phyloP scores from a whole-genome alignment of 345 rosid species.

The Populus simonii region DNA sequence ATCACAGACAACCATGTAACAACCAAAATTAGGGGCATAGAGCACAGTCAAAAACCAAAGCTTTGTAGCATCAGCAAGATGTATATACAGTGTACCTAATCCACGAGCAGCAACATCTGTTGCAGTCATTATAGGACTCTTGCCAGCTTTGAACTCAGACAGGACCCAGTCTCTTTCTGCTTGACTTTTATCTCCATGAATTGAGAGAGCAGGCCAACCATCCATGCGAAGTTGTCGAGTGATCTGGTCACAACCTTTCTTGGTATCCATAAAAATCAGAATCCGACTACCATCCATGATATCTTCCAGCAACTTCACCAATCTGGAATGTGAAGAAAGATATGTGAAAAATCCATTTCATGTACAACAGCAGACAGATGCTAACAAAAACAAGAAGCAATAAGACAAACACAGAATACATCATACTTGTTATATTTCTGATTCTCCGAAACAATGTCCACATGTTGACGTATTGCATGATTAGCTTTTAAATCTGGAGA shows the following conservation, averaged over 20 bases:
- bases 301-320: conserved; percentile 94
- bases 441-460: conserved; percentile 85
- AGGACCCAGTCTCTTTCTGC: conserved; percentile 99
- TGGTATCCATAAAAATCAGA: conserved; percentile 91
- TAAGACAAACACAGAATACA: background rate
- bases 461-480: conserved; percentile 87
- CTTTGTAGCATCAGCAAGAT: background rate
- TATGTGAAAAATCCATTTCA: background rate
- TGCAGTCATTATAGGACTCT: conserved; percentile 99
- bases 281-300: conserved; percentile 99
- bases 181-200: conserved; percentile 99
- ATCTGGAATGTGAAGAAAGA: conserved; percentile 36
- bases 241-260: conserved; percentile 97
- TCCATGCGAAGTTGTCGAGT: conserved; percentile 99
- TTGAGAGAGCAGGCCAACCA: conserved; percentile 99
- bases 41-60: conserved; percentile 1
- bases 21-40: background rate
- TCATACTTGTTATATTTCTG: conserved; percentile 92
- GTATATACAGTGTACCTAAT: conserved; percentile 50
- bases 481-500: conserved; percentile 93
- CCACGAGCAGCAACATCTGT: conserved; percentile 99
- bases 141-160: conserved; percentile 94
- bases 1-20: background rate
- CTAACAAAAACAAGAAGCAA: background rate
- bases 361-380: background rate